These are phyloP conservation scores for Pseudognaphalium luteoalbum DNA, from an alignment of 129 eudicot species.

Conservation along the genomic window DNA sequence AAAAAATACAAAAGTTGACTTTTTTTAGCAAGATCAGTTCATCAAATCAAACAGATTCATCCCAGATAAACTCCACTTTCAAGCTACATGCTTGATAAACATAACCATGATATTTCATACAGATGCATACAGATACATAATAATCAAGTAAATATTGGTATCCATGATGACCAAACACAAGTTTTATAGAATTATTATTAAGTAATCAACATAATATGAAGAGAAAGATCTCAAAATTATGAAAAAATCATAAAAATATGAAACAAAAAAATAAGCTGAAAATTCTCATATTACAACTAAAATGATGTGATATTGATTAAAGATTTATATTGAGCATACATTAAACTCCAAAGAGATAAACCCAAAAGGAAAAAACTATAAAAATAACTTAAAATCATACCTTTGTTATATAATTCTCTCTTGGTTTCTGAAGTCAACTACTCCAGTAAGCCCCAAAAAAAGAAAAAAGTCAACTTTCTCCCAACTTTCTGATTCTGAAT, in stretches of 20 bases:
- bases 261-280: slow-evolving; percentile 2
- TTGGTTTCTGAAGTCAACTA: slow-evolving; percentile 23
- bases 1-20: slow-evolving; percentile 16
- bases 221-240: too few species aligned
- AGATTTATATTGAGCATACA: background rate
- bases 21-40: slow-evolving; percentile 21
- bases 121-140: slow-evolving; percentile 3
- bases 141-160: slow-evolving; percentile 1
- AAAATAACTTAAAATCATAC: slow-evolving; percentile 25
- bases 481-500: slow-evolving; percentile 22
- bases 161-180: slow-evolving; percentile 3
- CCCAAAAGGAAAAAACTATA: slow-evolving; percentile 14
- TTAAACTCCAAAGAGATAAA: slow-evolving; percentile 14
- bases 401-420: slow-evolving; percentile 22
- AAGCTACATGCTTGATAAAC: slow-evolving; percentile 6
- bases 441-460: background rate
- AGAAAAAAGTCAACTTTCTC: slow-evolving; percentile 26
- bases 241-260: background rate
- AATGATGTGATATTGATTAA: slow-evolving; percentile 6
- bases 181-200: background rate
- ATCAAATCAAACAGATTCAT: slow-evolving; percentile 8
- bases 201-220: background rate
- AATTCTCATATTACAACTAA: slow-evolving; percentile 13
- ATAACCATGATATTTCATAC: background rate
- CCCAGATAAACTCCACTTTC: background rate